Evolutionary conservation across 163 green algal genomes (phyloP).

Genomic region (Chlorella variabilis): DNA sequence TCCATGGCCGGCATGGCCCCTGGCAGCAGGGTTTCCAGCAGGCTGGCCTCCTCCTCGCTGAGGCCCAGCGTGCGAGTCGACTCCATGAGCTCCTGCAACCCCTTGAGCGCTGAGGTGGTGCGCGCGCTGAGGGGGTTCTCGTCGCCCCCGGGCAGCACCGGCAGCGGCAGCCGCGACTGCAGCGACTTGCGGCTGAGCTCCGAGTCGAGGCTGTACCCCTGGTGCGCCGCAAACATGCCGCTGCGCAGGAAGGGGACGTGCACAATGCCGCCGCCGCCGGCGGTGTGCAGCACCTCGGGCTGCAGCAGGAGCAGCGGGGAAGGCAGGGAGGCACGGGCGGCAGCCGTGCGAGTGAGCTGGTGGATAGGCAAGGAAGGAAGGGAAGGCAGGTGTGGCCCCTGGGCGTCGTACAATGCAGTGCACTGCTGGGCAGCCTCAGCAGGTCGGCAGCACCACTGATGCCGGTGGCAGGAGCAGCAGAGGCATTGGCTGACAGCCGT

Average conservation of each 20-base stretch:
- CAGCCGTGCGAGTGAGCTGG: background rate
- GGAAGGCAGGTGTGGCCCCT: no score
- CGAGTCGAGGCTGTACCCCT: conserved; percentile 5
- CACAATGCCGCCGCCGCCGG: background rate
- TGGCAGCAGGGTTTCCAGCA: no score
- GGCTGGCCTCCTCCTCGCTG: no score
- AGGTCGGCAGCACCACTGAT: no score
- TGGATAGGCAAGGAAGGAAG: no score
- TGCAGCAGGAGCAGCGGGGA: no score
- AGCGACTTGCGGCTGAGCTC: background rate
- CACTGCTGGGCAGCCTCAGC: no score
- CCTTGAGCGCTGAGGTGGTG: background rate
- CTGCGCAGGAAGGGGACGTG: conserved; percentile 23
- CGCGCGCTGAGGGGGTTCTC: background rate
- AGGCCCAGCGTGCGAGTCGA: background rate
- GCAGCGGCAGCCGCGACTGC: background rate
- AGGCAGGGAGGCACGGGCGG: background rate
- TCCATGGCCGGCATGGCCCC: no score
- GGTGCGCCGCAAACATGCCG: conserved; percentile 25
- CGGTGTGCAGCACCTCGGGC: background rate
- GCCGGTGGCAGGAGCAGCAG: no score
- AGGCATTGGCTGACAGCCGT: no score
- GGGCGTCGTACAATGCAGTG: no score
- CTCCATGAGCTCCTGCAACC: background rate
- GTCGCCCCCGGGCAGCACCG: background rate